Conservation (phyloP, 1,284 basidiomycete species). For the Malassezia yamatoensis region DNA sequence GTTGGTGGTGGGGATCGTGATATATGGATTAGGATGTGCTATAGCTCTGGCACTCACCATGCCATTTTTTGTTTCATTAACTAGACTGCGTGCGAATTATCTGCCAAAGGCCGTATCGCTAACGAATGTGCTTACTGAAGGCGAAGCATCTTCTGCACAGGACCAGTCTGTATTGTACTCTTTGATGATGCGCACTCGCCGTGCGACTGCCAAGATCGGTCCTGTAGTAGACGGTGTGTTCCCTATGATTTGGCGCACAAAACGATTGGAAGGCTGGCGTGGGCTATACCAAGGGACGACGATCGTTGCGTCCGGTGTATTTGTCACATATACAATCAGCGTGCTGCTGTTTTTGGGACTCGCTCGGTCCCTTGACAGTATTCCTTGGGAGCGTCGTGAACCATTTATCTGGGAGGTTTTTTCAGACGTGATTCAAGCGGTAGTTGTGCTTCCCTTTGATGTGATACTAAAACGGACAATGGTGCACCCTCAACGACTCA, state of each 20-base stretch:
- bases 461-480: conserved; percentile 38
- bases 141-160: conserved; percentile 9
- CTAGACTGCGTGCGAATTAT: conserved; percentile 44
- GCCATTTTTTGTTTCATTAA: conserved; percentile 39
- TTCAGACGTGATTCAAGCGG: conserved; percentile 23
- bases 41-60: conserved; percentile 4
- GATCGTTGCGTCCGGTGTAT: conserved; percentile 6
- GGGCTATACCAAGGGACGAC: conserved; percentile 38
- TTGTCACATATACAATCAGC: background rate
- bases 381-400: background rate
- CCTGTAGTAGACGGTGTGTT: conserved; percentile 40
- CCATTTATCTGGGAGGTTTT: background rate
- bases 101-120: conserved; percentile 43
- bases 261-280: conserved; percentile 39
- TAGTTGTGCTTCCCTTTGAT: conserved; percentile 34
- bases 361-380: background rate
- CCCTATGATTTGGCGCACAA: conserved; percentile 34
- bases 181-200: conserved; percentile 27
- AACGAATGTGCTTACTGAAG: conserved; percentile 43
- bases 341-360: conserved; percentile 7
- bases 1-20: background rate
- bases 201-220: conserved; percentile 37
- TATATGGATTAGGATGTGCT: background rate
- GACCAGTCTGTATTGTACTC: conserved; percentile 18
- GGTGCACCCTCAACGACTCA: conserved; percentile 35